Evolutionary conservation across 2,329 filamentous ascomycete genomes (phyloP), one percentile per base, ranked within the genome.

Genomic region (Ustilaginoidea virens): DNA sequence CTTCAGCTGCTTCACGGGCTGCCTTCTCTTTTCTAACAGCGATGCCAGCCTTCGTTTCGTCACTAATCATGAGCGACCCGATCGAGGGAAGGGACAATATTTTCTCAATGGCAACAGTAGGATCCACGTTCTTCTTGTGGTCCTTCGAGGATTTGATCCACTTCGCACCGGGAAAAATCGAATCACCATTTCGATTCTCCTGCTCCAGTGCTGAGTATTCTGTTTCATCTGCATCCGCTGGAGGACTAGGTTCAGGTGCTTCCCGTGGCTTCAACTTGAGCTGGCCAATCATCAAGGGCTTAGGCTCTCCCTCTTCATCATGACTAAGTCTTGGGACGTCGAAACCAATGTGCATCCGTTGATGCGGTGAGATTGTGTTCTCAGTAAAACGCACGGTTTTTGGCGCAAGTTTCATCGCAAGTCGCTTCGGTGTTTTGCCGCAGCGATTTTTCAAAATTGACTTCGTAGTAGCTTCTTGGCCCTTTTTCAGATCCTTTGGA

Each of bases 371-470:
- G 3, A 39, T 22, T 2, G 43, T 49, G 12, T 32, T 37, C 9
- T 49, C 45, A 5, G 37, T 41, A 30, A 51, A 51, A 11, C 47
- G 46, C 12, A 51, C 48, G 21, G 32, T 29, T 32, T 45, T 49
- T 15, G 45, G 45, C 15, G 39, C 33, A 13, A 39, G 39, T 12
- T 26, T 35, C 33, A 39, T 38, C 13, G 35, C 33, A 18, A 46
- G 37, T 17, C 47, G 39, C 30, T 47, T 48, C 4, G 47, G 46
- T 3, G 38, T 42, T 12, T 36, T 38, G 29, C n/a, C n/a, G n/a
- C n/a, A n/a, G n/a, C 43, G 43, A 24, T 40, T 41, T 20, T 38
- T 44, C n/a, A 51, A 38, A 19, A 50, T 49, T 2, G 48, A 46
- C 17, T 27, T 36, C n/a, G 48, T 28, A 25, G 36, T 37, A 12